Percentiles rank a stretch among this genome's conserved stretches.
Evolutionary conservation across 148 eudicot species (phyloP).

Genomic region (Cornus kousa): DNA sequence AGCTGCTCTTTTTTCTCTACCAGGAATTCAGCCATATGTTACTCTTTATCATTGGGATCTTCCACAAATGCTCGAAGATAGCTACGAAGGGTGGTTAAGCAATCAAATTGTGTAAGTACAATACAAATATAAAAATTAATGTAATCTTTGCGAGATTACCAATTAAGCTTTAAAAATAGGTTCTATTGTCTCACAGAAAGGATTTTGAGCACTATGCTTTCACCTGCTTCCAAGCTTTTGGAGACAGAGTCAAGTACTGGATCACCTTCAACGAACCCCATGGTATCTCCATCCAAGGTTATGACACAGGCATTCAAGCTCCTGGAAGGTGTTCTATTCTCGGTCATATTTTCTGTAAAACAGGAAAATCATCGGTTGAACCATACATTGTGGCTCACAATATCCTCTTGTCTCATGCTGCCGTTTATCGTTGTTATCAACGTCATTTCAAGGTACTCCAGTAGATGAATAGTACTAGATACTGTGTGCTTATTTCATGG

Average conservation of each 20-base stretch:
- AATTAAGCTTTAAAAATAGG: not conserved
- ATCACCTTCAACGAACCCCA: constrained; percentile 98
- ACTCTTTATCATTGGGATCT: constrained; percentile 99
- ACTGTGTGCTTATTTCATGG: not conserved
- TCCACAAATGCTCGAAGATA: constrained; percentile 86
- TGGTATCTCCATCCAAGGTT: constrained; percentile 74
- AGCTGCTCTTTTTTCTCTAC: constrained; percentile 14
- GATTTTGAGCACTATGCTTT: constrained; percentile 76
- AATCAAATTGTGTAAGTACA: constrained; percentile 65
- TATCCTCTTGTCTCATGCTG: constrained; percentile 81
- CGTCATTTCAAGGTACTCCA: constrained; percentile 66
- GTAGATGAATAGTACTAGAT: not conserved
- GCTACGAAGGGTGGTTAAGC: constrained; percentile 81
- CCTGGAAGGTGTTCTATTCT: constrained; percentile 92
- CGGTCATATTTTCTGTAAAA: constrained; percentile 64
- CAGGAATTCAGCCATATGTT: constrained; percentile 90
- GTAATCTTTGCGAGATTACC: not conserved
- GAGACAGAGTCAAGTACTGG: constrained; percentile 93
- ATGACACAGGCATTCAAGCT: constrained; percentile 83
- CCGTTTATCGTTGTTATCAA: constrained; percentile 62
- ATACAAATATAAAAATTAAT: not conserved
- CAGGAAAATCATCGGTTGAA: constrained; percentile 73
- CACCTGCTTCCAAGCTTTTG: constrained; percentile 83
- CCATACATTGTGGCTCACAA: constrained; percentile 92
- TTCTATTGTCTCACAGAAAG: constrained; percentile 36